phyloP scores from a whole-genome alignment of 2,329 filamentous ascomycete species.

The Sphaerulina vaccinii region DNA sequence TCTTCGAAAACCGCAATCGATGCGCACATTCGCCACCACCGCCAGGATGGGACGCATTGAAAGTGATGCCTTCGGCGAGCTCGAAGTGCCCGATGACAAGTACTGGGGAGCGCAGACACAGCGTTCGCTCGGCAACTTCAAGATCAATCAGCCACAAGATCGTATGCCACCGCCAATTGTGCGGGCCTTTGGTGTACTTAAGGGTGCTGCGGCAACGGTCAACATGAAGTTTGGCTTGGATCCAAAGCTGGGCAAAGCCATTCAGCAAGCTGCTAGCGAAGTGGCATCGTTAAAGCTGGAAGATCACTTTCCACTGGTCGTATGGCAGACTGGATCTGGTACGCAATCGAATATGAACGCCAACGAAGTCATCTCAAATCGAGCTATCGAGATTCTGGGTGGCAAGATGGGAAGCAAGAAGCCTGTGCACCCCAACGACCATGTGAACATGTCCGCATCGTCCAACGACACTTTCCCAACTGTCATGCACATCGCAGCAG shows the following conservation, averaged over 20 bases:
- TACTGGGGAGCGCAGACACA: conserved; percentile 99
- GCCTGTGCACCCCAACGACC: conserved; percentile 98
- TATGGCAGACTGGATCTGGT: conserved; percentile 98
- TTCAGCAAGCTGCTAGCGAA: conserved; percentile 90
- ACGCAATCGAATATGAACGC: conserved; percentile 99
- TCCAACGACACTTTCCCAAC: conserved; percentile 99
- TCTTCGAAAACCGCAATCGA: not conserved
- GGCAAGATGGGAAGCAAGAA: conserved; percentile 95
- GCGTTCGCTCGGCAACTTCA: conserved; percentile 95
- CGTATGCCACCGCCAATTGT: conserved; percentile 94
- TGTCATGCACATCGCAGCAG: conserved; percentile 98
- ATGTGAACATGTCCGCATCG: conserved; percentile 98
- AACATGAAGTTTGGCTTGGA: conserved; percentile 95
- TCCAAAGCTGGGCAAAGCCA: conserved; percentile 83
- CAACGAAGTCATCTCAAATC: conserved; percentile 99
- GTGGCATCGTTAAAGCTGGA: conserved; percentile 90
- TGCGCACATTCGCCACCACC: conserved; percentile 35
- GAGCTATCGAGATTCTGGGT: conserved; percentile 95
- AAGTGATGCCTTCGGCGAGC: conserved; percentile 95
- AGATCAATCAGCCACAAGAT: conserved; percentile 98
- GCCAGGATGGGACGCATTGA: conserved; percentile 62
- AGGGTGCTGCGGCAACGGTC: conserved; percentile 91
- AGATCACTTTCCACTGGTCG: conserved; percentile 96
- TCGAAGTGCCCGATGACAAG: conserved; percentile 86
- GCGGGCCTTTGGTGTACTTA: conserved; percentile 92